phyloP scores from a whole-genome alignment of 768 basidiomycete genomes.

The Nidula microcarpa region DNA sequence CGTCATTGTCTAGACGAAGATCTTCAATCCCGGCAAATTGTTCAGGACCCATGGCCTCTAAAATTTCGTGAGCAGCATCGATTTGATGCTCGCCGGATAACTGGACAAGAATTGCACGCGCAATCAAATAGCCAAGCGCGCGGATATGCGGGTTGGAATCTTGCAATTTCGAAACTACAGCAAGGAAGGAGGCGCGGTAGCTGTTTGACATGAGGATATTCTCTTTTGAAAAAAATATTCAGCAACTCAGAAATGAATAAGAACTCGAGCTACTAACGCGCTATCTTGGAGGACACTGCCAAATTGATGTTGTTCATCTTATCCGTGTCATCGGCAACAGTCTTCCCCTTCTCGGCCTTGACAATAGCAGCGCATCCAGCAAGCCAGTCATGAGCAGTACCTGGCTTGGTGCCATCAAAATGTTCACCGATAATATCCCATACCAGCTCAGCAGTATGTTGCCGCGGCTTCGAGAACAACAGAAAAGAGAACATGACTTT shows the following conservation, averaged over 20 bases:
- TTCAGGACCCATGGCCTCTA: conserved; percentile 43
- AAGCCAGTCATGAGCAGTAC: conserved; percentile 41
- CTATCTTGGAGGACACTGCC: conserved; percentile 55
- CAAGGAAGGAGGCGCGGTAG: conserved; percentile 36
- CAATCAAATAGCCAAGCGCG: conserved; percentile 56
- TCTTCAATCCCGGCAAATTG: conserved; percentile 45
- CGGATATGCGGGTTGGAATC: conserved; percentile 49
- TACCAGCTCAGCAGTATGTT: conserved; percentile 59
- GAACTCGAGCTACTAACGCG: conserved; percentile 40
- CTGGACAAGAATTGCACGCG: conserved; percentile 55
- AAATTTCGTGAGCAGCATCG: conserved; percentile 42
- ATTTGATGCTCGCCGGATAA: conserved; percentile 59
- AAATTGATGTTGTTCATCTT: conserved; percentile 52
- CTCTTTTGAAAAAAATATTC: conserved; percentile 31
- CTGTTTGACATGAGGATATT: conserved; percentile 58
- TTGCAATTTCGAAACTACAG: conserved; percentile 49
- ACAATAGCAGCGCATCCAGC: conserved; percentile 51
- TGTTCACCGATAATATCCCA: conserved; percentile 66
- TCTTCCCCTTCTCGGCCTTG: conserved; percentile 25
- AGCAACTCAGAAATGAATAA: background rate
- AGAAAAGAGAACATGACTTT: conserved; percentile 69
- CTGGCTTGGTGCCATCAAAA: conserved; percentile 8
- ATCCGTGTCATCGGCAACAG: conserved; percentile 27
- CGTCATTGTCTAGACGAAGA: conserved; percentile 21
- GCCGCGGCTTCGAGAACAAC: conserved; percentile 67